These are phyloP conservation scores for Sphagnum contortum DNA, from an alignment of 225 moss, liverwort and hornwort genomes.

Conservation along the genomic window DNA sequence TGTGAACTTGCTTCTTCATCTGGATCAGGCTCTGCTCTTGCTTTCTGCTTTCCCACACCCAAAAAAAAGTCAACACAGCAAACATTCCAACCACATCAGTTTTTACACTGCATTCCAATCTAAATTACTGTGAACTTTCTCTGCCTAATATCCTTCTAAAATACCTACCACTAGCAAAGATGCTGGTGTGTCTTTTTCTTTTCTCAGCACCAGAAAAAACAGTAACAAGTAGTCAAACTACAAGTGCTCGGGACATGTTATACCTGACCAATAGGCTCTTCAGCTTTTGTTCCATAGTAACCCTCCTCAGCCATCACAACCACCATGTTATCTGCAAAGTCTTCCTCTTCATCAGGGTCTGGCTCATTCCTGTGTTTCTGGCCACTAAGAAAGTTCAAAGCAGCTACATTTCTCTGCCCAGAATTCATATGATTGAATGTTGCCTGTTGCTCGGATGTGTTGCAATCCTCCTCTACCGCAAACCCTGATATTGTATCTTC, in stretches of 20 bases:
- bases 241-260: not conserved
- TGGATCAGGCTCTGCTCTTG: slow-evolving; percentile 11
- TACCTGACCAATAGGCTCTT: slow-evolving; percentile 13
- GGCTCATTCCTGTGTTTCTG: slow-evolving; percentile 6
- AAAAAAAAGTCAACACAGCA: too few species aligned
- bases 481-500: slow-evolving; percentile 58
- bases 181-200: not conserved
- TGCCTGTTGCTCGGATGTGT: slow-evolving; percentile 44
- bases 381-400: too few species aligned
- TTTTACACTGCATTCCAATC: too few species aligned
- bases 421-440: not conserved
- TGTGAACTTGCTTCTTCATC: slow-evolving; percentile 8
- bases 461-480: slow-evolving; percentile 34
- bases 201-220: not conserved
- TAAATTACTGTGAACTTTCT: not conserved
- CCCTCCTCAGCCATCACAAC: slow-evolving; percentile 22
- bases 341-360: slow-evolving; percentile 26
- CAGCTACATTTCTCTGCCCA: too few species aligned
- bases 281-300: slow-evolving; percentile 3
- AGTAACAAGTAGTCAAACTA: not conserved
- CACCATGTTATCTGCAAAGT: slow-evolving; percentile 5
- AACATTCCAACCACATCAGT: too few species aligned
- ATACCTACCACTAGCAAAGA: not conserved
- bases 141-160: not conserved
- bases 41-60: not conserved